A percentile compares a stretch with the other conserved stretches of the same genome.
Evolutionary conservation across 345 rosid species (phyloP).

Genomic region (Pistacia atlantica): DNA sequence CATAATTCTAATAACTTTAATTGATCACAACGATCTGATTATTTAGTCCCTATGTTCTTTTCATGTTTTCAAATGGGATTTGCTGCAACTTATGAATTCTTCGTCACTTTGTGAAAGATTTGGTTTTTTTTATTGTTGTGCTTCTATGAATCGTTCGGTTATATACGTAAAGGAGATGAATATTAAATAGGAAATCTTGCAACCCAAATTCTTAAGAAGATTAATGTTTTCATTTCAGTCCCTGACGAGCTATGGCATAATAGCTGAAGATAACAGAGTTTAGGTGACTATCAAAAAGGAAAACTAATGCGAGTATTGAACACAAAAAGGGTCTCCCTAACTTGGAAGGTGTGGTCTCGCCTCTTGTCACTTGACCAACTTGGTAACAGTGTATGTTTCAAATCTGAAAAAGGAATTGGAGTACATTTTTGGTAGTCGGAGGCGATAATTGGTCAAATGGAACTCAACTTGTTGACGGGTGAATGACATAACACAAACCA

Average conservation of each 20-base stretch:
- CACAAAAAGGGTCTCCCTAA: neutral
- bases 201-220: slow-evolving; percentile 4
- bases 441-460: neutral
- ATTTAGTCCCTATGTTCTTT: neutral
- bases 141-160: neutral
- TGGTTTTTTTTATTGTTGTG: neutral
- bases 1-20: neutral
- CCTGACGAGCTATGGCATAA: too few relatives aligned
- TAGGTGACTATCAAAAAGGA: too few relatives aligned
- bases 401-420: neutral
- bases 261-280: too few relatives aligned
- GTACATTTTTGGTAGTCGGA: neutral
- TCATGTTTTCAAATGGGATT: slow-evolving; percentile 13
- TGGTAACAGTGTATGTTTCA: neutral
- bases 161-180: neutral
- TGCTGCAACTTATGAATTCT: neutral
- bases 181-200: neutral
- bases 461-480: neutral
- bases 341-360: neutral
- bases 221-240: neutral
- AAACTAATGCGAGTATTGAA: too few relatives aligned
- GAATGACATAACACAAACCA: neutral
- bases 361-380: neutral
- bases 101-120: neutral
- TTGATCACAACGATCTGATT: neutral